phyloP scores from a whole-genome alignment of 2,329 filamentous ascomycete genomes.

The Ceratocystiopsis sp. region DNA sequence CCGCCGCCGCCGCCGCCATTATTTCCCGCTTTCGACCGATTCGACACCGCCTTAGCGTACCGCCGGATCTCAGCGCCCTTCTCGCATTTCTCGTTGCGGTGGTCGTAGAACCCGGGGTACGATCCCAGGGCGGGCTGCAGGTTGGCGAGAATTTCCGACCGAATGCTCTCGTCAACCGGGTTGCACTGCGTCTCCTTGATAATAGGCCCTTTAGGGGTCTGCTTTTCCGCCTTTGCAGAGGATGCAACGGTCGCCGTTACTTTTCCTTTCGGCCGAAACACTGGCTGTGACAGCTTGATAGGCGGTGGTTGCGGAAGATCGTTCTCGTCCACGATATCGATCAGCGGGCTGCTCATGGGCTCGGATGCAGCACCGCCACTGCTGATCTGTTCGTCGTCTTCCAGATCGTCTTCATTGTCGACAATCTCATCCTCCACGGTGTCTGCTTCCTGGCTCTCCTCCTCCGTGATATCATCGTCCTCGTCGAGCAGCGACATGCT shows the following conservation, averaged over 20 bases:
- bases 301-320: constrained; percentile 1
- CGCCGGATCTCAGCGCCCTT: constrained; percentile 63
- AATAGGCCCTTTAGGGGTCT: constrained; percentile 44
- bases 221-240: too few species aligned
- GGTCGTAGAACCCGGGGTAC: constrained; percentile 68
- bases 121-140: constrained; percentile 55
- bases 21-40: constrained; percentile 39
- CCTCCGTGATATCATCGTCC: constrained; percentile 10
- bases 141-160: constrained; percentile 56
- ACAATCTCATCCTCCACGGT: constrained; percentile 17
- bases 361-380: not conserved
- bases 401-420: constrained; percentile 13
- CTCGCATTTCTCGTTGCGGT: constrained; percentile 44
- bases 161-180: constrained; percentile 62
- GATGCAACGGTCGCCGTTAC: too few species aligned
- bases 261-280: constrained; percentile 20
- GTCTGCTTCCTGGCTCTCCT: constrained; percentile 18
- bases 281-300: constrained; percentile 22
- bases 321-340: constrained; percentile 30
- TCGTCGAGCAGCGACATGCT: constrained; percentile 10
- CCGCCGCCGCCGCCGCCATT: constrained; percentile 10
- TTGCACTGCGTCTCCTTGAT: constrained; percentile 78
- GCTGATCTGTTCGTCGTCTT: constrained; percentile 4
- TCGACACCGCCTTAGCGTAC: constrained; percentile 52
- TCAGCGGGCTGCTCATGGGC: constrained; percentile 38